Evolutionary conservation across 2,329 filamentous ascomycete genomes (phyloP).

Genomic region (Ophiognomonia clavigignenti-juglandacearum): DNA sequence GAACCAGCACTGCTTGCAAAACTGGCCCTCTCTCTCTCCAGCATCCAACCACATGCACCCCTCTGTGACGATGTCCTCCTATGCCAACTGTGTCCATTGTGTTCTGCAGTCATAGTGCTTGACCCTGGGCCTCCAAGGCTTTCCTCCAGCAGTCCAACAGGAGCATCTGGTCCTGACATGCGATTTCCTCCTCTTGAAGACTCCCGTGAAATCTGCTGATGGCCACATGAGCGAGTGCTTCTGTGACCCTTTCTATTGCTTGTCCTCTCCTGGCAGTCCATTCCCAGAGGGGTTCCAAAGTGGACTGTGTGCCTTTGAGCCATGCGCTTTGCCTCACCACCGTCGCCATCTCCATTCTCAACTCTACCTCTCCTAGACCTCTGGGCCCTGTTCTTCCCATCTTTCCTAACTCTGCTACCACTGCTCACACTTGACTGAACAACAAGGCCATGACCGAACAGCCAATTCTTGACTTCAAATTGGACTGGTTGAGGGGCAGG

Average conservation of each 20-base stretch:
- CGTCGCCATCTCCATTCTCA: background rate
- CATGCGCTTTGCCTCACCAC: background rate
- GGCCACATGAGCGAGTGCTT: background rate
- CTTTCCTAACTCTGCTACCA: background rate
- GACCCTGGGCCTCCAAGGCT: background rate
- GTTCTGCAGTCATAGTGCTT: too few relatives aligned
- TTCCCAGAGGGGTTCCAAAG: background rate
- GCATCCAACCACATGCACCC: background rate
- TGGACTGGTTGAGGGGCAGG: background rate
- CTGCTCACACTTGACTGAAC: background rate
- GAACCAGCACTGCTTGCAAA: background rate
- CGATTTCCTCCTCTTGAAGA: background rate
- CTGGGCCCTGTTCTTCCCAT: background rate
- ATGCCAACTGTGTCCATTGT: background rate
- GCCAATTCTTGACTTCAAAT: slow-evolving; percentile 4
- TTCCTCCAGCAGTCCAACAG: too few relatives aligned
- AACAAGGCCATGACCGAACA: background rate
- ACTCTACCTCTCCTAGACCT: background rate
- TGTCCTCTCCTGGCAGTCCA: background rate
- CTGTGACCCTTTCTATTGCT: background rate
- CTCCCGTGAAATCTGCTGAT: background rate
- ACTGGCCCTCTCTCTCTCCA: background rate
- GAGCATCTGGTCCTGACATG: too few relatives aligned
- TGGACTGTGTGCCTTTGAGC: background rate
- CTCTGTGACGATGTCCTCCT: background rate